Evolutionary conservation across 2,329 filamentous ascomycete species (phyloP).

Genomic region (Fusarium sp.): DNA sequence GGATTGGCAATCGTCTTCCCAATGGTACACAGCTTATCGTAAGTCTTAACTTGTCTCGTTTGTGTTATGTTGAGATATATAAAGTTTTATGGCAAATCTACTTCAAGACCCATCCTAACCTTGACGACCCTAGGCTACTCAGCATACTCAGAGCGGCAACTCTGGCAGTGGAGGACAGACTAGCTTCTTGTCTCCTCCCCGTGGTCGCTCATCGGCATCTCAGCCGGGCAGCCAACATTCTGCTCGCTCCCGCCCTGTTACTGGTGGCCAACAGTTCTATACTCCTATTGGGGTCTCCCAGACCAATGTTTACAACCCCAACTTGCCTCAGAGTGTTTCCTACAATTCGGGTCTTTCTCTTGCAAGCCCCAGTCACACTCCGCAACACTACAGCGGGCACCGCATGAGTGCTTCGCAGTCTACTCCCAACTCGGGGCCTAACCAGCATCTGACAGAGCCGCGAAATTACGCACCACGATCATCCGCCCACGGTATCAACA

Average conservation of each 20-base stretch:
- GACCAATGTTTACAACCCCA: slow-evolving; percentile 1
- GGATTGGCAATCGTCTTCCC: slow-evolving; percentile 1
- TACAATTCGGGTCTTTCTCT: slow-evolving; percentile 15
- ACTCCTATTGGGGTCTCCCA: slow-evolving; percentile 9
- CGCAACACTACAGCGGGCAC: slow-evolving; percentile 12
- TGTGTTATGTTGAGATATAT: background rate
- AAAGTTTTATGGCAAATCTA: background rate
- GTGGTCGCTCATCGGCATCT: background rate
- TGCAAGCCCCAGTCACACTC: slow-evolving; percentile 30
- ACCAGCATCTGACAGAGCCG: slow-evolving; percentile 49
- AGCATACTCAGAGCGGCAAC: background rate
- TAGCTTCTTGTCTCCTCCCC: slow-evolving; percentile 8
- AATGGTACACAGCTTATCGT: slow-evolving; percentile 16
- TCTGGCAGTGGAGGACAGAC: background rate
- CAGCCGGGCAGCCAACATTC: slow-evolving; percentile 2
- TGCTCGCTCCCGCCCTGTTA: background rate
- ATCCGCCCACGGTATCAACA: slow-evolving; percentile 34
- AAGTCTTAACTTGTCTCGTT: background rate
- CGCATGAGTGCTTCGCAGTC: background rate
- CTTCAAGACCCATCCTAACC: slow-evolving; percentile 4
- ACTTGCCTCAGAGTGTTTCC: slow-evolving; percentile 26
- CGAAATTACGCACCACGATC: slow-evolving; percentile 52
- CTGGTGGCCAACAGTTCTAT: slow-evolving; percentile 17
- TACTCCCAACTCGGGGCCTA: slow-evolving; percentile 13
- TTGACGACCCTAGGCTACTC: background rate